These are phyloP conservation scores for Aspergillus unguis DNA, from an alignment of 2,329 filamentous ascomycete genomes.

Conservation along the genomic window DNA sequence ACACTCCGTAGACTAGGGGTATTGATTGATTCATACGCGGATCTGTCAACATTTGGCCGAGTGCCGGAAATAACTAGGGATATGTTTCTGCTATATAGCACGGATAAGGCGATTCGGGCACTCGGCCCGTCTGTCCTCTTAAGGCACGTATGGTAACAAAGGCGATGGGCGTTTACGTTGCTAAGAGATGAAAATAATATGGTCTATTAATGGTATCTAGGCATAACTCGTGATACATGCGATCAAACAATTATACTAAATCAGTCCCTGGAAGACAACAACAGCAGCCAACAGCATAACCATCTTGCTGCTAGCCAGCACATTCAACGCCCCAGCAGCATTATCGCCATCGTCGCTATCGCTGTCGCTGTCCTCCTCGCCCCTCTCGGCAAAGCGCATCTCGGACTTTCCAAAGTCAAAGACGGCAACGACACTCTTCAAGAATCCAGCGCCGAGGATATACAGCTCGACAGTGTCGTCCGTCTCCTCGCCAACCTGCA, in stretches of 20 bases:
- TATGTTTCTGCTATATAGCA: too few relatives aligned
- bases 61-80: too few relatives aligned
- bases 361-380: background rate
- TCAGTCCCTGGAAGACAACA: background rate
- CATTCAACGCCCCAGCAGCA: background rate
- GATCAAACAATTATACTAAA: background rate
- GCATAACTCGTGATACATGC: too few relatives aligned
- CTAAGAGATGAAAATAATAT: too few relatives aligned
- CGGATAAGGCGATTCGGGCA: too few relatives aligned
- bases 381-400: constrained; percentile 30
- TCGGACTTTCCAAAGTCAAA: constrained; percentile 49
- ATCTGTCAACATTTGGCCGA: background rate
- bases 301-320: background rate
- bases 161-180: too few relatives aligned
- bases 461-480: constrained; percentile 12
- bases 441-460: constrained; percentile 43
- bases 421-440: constrained; percentile 49
- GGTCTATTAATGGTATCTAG: too few relatives aligned
- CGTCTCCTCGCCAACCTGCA: constrained; percentile 10
- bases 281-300: background rate
- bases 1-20: too few relatives aligned
- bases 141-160: too few relatives aligned
- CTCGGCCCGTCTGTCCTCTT: too few relatives aligned
- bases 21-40: too few relatives aligned
- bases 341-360: background rate